phyloP scores from a whole-genome alignment of 2,329 filamentous ascomycete species.

The Paraconiothyrium brasiliense region DNA sequence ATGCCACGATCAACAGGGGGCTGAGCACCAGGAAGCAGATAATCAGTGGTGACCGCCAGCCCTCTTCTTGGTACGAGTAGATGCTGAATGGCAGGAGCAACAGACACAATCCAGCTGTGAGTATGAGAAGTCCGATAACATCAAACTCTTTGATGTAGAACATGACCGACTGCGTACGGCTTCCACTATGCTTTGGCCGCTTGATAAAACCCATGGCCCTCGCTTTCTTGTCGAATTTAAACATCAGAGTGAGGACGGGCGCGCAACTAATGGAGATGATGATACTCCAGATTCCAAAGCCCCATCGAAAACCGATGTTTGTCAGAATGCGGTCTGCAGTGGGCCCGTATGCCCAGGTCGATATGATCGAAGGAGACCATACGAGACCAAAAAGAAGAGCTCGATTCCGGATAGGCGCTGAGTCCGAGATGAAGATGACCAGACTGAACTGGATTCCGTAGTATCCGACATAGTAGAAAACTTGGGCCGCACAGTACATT shows the following conservation, averaged over 20 bases:
- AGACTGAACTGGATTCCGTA: conserved; percentile 57
- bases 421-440: conserved; percentile 73
- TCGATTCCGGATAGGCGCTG: conserved; percentile 70
- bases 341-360: conserved; percentile 31
- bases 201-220: conserved; percentile 60
- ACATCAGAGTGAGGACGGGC: conserved; percentile 67
- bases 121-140: conserved; percentile 68
- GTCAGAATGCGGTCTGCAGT: conserved; percentile 50
- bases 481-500: conserved; percentile 69
- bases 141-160: conserved; percentile 50
- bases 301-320: conserved; percentile 69
- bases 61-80: conserved; percentile 30
- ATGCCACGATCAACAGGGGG: conserved; percentile 40
- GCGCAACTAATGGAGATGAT: conserved; percentile 67
- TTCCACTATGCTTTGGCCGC: conserved; percentile 43
- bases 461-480: conserved; percentile 63
- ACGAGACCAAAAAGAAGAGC: conserved; percentile 66
- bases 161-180: conserved; percentile 60
- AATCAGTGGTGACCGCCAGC: conserved; percentile 47
- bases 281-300: conserved; percentile 71
- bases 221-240: conserved; percentile 67
- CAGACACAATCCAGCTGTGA: conserved; percentile 67
- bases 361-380: conserved; percentile 31
- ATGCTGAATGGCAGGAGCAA: conserved; percentile 75
- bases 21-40: conserved; percentile 51